These are phyloP conservation scores for Amaranthus tricolor DNA, from an alignment of 179 eudicot species.

Conservation along the genomic window DNA sequence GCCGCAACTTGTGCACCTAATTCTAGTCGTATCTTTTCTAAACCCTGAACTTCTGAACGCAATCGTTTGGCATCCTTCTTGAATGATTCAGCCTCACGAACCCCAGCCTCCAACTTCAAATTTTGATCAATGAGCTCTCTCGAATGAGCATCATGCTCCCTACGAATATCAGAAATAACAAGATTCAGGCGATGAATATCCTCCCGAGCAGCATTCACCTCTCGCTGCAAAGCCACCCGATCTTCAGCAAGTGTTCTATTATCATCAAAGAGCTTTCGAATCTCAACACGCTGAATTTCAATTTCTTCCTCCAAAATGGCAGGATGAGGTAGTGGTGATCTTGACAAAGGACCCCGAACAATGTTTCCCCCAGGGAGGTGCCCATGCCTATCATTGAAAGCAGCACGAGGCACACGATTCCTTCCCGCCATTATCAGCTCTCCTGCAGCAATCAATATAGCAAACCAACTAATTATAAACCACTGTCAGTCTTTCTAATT, in stretches of 20 bases:
- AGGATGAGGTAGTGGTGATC: slow-evolving; percentile 76
- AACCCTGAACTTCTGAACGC: slow-evolving; percentile 68
- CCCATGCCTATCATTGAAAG: slow-evolving; percentile 64
- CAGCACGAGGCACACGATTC: slow-evolving; percentile 68
- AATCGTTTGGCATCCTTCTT: slow-evolving; percentile 66
- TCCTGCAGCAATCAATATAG: slow-evolving; percentile 16
- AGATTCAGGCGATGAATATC: slow-evolving; percentile 74
- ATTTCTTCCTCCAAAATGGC: slow-evolving; percentile 93
- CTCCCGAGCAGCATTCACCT: slow-evolving; percentile 71
- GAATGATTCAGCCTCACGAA: slow-evolving; percentile 73
- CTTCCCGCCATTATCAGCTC: slow-evolving; percentile 69
- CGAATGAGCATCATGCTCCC: slow-evolving; percentile 67
- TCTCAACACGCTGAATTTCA: slow-evolving; percentile 72
- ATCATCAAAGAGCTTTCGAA: slow-evolving; percentile 77
- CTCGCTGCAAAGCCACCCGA: slow-evolving; percentile 65
- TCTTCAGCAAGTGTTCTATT: slow-evolving; percentile 85
- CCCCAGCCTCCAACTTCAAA: slow-evolving; percentile 81
- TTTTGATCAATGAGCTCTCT: slow-evolving; percentile 86
- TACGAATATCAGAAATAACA: slow-evolving; percentile 61
- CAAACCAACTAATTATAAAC: not conserved
- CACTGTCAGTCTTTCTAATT: not conserved
- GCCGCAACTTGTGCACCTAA: slow-evolving; percentile 64
- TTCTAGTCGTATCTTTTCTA: slow-evolving; percentile 62
- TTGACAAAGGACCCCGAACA: slow-evolving; percentile 54
- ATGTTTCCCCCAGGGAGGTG: slow-evolving; percentile 51